Evolutionary conservation across 257 asterid species (phyloP), one percentile per base, ranked within the genome.

Genomic region (Rauvolfia tetraphylla): DNA sequence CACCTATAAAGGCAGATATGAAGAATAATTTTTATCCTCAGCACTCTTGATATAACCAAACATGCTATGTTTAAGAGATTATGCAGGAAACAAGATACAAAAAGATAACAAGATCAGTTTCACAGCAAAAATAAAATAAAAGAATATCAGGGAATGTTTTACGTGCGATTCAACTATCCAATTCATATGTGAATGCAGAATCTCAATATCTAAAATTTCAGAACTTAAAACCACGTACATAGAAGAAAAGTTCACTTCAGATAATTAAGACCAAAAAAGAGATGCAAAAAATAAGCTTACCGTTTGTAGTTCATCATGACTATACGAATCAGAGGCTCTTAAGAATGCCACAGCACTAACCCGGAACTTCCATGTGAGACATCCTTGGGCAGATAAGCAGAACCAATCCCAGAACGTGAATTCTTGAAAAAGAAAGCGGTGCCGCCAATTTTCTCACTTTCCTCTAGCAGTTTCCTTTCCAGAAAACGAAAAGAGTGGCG

Each of bases 281-380:
- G 34, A 15, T 15, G 31, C 78, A 53, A 65, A 18, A 6, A 27
- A 62, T 63, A 78, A 78, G 66, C 49, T 22, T 79, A 72, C 86
- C 83, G 29, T 33, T 74, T 79, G 65, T 39, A 38, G 72, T 62
- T 67, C 61, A 70, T 71, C 63, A 76, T 33, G 72, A 61, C 31
- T 17, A 63, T 44, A 36, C 57, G 75, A 49, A 75, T 72, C 41
- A 71, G 54, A 73, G 51, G 54, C n/a, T n/a, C n/a, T n/a, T n/a
- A n/a, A n/a, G n/a, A 69, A 71, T 20, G 42, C 69, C 65, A 75
- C 27, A 44, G 22, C 8, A 63, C 31, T 38, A 33, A 66, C 68
- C 69, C 54, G 56, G n/a, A 49, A 75, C 68, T 68, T 54, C 71
- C 68, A 67, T 11, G 10, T 13, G 31, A 72, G 33, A 46, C 57